These are phyloP conservation scores for Verticillium isaacii DNA, from an alignment of 2,329 filamentous ascomycete species.

Conservation along the genomic window DNA sequence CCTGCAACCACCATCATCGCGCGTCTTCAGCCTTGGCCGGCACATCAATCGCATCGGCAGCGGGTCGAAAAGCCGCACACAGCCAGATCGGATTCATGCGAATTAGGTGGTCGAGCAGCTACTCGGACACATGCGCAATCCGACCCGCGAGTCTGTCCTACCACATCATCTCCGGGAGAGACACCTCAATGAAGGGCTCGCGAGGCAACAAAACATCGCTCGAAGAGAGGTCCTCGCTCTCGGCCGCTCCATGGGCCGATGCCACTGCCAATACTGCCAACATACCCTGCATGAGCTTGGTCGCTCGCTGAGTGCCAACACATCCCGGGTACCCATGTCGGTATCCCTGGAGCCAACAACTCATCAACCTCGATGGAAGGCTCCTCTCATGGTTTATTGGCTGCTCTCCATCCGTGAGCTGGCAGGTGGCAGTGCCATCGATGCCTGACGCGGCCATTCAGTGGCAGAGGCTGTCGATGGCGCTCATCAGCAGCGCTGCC, in stretches of 20 bases:
- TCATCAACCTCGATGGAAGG: slow-evolving; percentile 7
- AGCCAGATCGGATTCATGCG: too few relatives aligned
- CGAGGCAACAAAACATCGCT: too few relatives aligned
- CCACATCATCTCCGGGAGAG: background rate
- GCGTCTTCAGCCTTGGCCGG: background rate
- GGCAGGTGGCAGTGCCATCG: slow-evolving; percentile 5
- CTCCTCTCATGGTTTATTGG: slow-evolving; percentile 8
- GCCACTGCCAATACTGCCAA: background rate
- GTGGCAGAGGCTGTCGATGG: background rate
- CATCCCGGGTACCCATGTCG: slow-evolving; percentile 16
- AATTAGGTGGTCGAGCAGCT: too few relatives aligned
- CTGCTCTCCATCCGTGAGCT: slow-evolving; percentile 9
- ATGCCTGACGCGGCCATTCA: slow-evolving; percentile 4
- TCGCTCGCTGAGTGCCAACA: slow-evolving; percentile 16
- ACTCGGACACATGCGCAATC: background rate
- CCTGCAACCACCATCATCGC: background rate
- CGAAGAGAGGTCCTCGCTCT: background rate
- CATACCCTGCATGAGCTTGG: slow-evolving; percentile 15
- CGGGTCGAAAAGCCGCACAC: background rate
- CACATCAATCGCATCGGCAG: background rate
- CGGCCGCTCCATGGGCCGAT: background rate
- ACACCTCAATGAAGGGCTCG: background rate
- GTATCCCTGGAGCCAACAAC: slow-evolving; percentile 7
- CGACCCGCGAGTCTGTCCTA: background rate
- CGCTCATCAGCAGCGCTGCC: background rate